A percentile compares a stretch with the other conserved stretches of the same genome.
phyloP scores from a whole-genome alignment of 2,329 filamentous ascomycete genomes.

The Penicillium corylophilum region DNA sequence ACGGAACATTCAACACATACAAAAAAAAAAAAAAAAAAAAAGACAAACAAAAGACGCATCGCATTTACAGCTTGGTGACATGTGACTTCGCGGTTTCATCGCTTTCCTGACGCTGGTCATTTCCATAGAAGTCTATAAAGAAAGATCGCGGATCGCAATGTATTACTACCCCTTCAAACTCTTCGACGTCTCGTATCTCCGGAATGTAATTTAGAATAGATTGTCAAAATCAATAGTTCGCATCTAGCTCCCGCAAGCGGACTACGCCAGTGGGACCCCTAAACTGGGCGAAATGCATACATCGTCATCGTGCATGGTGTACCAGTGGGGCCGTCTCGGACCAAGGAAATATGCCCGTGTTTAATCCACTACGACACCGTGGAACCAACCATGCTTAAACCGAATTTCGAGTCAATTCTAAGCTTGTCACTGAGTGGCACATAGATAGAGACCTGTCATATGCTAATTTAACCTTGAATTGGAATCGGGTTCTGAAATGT shows the following conservation, averaged over 20 bases:
- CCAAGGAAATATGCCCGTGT: neutral
- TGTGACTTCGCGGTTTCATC: constrained; percentile 1
- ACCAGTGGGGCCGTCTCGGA: neutral
- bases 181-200: neutral
- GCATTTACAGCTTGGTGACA: neutral
- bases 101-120: constrained; percentile 6
- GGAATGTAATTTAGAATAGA: neutral
- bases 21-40: constrained; percentile 3
- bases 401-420: neutral
- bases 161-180: constrained; percentile 11
- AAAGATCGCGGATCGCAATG: constrained; percentile 16
- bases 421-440: neutral
- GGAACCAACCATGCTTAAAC: neutral
- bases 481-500: neutral
- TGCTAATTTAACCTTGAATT: neutral
- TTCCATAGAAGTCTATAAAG: constrained; percentile 4
- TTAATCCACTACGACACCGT: neutral
- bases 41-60: constrained; percentile 7
- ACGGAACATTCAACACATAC: neutral
- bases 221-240: neutral
- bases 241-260: neutral
- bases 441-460: neutral
- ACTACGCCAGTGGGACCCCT: neutral
- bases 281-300: neutral
- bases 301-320: neutral